phyloP scores from a whole-genome alignment of 2,329 filamentous ascomycete species.

The Hymenoscyphus occultus region DNA sequence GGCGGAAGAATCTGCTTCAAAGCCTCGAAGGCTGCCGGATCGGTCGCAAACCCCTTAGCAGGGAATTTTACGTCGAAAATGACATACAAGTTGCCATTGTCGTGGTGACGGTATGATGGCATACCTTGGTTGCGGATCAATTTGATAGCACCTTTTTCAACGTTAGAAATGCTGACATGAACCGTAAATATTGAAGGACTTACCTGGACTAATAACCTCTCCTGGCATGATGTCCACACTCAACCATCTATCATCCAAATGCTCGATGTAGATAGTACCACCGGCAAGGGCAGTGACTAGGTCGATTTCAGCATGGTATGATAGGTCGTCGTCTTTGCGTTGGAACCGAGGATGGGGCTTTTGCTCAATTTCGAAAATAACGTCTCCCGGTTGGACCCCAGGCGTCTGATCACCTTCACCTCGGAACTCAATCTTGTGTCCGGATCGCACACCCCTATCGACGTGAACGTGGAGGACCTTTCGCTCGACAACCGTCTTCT shows the following conservation, averaged over 20 bases:
- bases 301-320: conserved; percentile 94
- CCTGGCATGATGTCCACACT: conserved; percentile 89
- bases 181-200: conserved; percentile 35
- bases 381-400: conserved; percentile 88
- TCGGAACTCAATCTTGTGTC: conserved; percentile 94
- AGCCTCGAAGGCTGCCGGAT: conserved; percentile 68
- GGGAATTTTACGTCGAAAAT: conserved; percentile 98
- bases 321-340: conserved; percentile 91
- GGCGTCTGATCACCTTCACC: conserved; percentile 96
- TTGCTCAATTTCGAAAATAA: conserved; percentile 98
- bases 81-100: conserved; percentile 93
- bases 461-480: conserved; percentile 99
- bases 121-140: conserved; percentile 96
- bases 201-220: conserved; percentile 91
- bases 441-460: conserved; percentile 87
- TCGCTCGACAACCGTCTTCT: conserved; percentile 96
- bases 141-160: conserved; percentile 74
- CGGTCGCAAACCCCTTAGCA: conserved; percentile 66
- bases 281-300: conserved; percentile 92
- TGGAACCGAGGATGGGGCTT: conserved; percentile 97
- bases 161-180: conserved; percentile 27
- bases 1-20: conserved; percentile 84
- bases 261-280: conserved; percentile 87
- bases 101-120: conserved; percentile 93
- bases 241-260: conserved; percentile 96